Base-by-base conservation (phyloP, 345 rosid genomes). In the Sonneratia caseolaris region DNA sequence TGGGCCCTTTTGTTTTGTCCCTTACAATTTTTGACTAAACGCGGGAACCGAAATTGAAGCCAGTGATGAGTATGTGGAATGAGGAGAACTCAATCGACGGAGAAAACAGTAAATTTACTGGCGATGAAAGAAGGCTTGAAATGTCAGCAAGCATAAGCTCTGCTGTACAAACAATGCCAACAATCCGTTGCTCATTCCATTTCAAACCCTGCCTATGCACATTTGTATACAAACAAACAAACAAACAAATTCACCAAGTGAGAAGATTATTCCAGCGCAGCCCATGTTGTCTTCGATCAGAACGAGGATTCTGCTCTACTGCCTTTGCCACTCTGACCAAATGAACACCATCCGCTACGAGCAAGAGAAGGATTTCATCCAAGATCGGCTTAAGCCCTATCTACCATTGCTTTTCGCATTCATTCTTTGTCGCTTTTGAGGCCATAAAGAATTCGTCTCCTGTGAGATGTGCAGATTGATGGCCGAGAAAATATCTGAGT, bases 1-100 rank as follows among this genome's bases (percentile, higher is more conserved):
- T 78, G 81, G 79, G 84, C 84, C 84, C 84, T 81, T 22, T 22
- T 5, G n/a, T 53, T 15, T n/a, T n/a, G n/a, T n/a, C n/a, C n/a
- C n/a, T n/a, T n/a, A n/a, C n/a, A n/a, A n/a, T n/a, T n/a, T n/a
- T n/a, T n/a, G n/a, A n/a, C n/a, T n/a, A n/a, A n/a, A n/a, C n/a
- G n/a, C n/a, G n/a, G n/a, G n/a, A n/a, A n/a, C n/a, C n/a, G n/a
- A n/a, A n/a, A n/a, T n/a, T n/a, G n/a, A n/a, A n/a, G n/a, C n/a
- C n/a, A n/a, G n/a, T n/a, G n/a, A n/a, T n/a, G n/a, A n/a, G n/a
- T n/a, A n/a, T n/a, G n/a, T n/a, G n/a, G n/a, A n/a, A n/a, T n/a
- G n/a, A n/a, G n/a, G 64, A 21, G 43, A 40, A 40, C 43, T 40
- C 43, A 40, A 40, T 4, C 32, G 9, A n/a, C 4, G 18, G 64